These are phyloP conservation scores for Sporothrix brasiliensis DNA, from an alignment of 2,329 filamentous ascomycete genomes.

Conservation along the genomic window DNA sequence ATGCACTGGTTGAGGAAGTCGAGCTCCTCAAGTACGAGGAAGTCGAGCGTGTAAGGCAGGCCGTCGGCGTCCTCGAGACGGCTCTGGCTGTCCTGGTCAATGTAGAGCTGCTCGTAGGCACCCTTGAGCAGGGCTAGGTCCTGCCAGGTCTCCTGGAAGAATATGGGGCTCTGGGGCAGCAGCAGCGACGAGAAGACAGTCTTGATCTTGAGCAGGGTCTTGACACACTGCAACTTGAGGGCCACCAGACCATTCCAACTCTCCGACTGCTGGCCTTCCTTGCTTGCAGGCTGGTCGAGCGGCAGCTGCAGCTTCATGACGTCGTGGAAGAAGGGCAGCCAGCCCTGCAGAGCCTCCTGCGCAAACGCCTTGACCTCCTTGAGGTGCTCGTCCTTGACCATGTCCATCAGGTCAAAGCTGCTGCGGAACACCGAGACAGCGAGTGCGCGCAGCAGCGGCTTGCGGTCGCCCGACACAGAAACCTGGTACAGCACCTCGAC, in stretches of 20 bases:
- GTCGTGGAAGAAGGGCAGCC: constrained; percentile 87
- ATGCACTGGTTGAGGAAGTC: constrained; percentile 93
- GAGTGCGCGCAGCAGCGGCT: constrained; percentile 75
- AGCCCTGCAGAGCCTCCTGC: constrained; percentile 77
- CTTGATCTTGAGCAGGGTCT: constrained; percentile 88
- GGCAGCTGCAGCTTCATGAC: constrained; percentile 77
- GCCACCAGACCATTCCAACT: constrained; percentile 80
- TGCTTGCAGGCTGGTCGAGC: constrained; percentile 57
- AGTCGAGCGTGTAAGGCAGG: constrained; percentile 92
- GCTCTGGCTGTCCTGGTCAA: constrained; percentile 81
- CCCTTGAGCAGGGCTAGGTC: constrained; percentile 75
- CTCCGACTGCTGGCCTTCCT: constrained; percentile 59
- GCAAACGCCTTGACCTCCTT: constrained; percentile 85
- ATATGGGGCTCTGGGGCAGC: constrained; percentile 75
- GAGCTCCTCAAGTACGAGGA: constrained; percentile 88
- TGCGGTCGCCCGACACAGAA: constrained; percentile 73
- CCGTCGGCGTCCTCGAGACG: constrained; percentile 86
- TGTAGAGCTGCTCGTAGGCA: constrained; percentile 80
- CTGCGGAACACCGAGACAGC: constrained; percentile 87
- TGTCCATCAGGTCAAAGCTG: constrained; percentile 94
- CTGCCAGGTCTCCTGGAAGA: constrained; percentile 88
- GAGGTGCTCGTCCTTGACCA: constrained; percentile 92
- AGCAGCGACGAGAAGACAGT: constrained; percentile 80
- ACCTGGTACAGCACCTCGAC: constrained; percentile 82
- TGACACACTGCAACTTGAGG: constrained; percentile 91